phyloP scores from a whole-genome alignment of 129 eudicot species.

The Flaveria sonorensis region DNA sequence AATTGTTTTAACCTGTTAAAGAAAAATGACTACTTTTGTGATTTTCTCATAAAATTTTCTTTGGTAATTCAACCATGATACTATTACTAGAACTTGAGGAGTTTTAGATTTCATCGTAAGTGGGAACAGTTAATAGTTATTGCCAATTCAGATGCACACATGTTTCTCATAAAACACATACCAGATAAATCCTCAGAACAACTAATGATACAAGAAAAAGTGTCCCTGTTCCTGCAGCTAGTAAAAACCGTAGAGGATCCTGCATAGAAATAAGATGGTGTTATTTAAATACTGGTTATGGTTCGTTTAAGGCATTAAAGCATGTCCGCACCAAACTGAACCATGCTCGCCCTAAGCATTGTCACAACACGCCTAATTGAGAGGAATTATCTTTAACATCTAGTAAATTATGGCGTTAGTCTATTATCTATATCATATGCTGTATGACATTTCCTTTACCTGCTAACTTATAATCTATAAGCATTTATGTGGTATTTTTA shows the following conservation, averaged over 20 bases:
- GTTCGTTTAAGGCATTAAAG: background rate
- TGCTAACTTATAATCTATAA: too few species aligned
- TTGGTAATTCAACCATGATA: background rate
- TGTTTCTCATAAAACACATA: constrained; percentile 24
- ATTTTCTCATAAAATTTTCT: background rate
- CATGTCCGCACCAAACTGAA: background rate
- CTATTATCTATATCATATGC: background rate
- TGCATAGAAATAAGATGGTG: constrained; percentile 41
- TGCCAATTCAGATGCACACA: background rate
- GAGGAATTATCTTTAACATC: background rate
- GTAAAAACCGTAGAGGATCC: constrained; percentile 84
- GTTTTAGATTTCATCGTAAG: background rate
- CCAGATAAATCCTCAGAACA: constrained; percentile 92
- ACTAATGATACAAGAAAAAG: constrained; percentile 86
- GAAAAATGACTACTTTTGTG: background rate
- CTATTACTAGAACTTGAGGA: background rate
- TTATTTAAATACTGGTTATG: background rate
- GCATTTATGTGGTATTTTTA: background rate
- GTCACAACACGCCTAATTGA: background rate
- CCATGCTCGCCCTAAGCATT: background rate
- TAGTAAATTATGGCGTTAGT: background rate
- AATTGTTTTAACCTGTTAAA: background rate
- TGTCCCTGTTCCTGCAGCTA: constrained; percentile 94
- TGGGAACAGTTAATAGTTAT: background rate
- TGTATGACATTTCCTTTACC: too few species aligned